These are phyloP conservation scores for Aspergillus sclerotioniger DNA, from an alignment of 495 filamentous ascomycete genomes.

Conservation along the genomic window DNA sequence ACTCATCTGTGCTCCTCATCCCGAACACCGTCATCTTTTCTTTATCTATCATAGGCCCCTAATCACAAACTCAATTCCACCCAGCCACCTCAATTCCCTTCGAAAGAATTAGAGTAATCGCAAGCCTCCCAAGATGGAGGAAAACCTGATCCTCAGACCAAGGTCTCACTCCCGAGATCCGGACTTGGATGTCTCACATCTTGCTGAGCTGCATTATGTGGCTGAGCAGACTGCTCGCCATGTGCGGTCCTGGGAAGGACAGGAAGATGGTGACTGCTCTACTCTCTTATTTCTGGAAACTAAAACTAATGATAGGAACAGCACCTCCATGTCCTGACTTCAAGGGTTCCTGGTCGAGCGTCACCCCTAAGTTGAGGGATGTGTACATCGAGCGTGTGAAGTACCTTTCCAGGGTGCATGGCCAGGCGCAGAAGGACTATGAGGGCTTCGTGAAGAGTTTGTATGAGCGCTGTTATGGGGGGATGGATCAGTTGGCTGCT, in stretches of 20 bases:
- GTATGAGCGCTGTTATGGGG: conserved; percentile 4
- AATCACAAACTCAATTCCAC: too few species aligned
- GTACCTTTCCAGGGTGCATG: background rate
- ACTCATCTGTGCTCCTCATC: too few species aligned
- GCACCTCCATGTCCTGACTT: conserved; percentile 1
- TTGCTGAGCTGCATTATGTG: conserved; percentile 7
- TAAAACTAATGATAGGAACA: background rate
- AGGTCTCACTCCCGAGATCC: background rate
- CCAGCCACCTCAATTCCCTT: too few species aligned
- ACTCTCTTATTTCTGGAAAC: too few species aligned
- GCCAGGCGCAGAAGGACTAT: background rate
- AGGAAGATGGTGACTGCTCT: background rate
- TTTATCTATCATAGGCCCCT: too few species aligned
- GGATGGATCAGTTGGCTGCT: background rate
- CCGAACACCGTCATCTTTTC: too few species aligned
- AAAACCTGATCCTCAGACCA: too few species aligned
- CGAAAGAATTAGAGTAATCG: too few species aligned
- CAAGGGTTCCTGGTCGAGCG: background rate
- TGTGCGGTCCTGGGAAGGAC: background rate
- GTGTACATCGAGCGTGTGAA: conserved; percentile 5
- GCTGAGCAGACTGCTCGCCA: conserved; percentile 9
- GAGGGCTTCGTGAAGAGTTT: background rate
- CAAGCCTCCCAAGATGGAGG: too few species aligned
- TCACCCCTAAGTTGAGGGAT: background rate
- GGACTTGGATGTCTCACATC: background rate